Percentiles rank a stretch among this genome's conserved stretches.
These are phyloP conservation scores for Lasiosphaeria ovina DNA, from an alignment of 495 filamentous ascomycete species.

Conservation along the genomic window DNA sequence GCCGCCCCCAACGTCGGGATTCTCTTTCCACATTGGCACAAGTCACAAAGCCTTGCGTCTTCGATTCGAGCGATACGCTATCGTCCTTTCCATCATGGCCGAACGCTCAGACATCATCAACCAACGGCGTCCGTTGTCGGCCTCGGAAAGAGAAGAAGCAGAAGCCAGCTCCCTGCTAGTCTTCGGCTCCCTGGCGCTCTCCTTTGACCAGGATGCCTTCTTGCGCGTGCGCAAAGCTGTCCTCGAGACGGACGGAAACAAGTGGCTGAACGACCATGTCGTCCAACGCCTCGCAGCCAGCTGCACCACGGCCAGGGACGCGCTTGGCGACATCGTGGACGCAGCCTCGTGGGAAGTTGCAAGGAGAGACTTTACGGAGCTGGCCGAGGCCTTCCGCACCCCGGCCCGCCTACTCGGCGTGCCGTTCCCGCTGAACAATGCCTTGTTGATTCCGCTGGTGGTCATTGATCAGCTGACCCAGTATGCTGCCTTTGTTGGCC, in stretches of 20 bases:
- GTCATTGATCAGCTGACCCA: neutral
- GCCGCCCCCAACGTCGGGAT: too few species aligned
- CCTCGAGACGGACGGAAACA: neutral
- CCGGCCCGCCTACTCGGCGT: too few species aligned
- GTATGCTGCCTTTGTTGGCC: neutral
- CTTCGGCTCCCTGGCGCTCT: neutral
- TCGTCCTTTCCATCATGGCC: too few species aligned
- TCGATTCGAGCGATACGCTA: too few species aligned
- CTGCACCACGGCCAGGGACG: neutral
- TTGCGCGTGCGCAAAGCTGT: neutral
- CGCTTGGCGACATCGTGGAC: too few species aligned
- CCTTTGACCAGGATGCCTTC: neutral
- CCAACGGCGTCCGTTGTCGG: too few species aligned
- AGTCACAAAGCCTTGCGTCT: too few species aligned
- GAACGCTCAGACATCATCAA: too few species aligned
- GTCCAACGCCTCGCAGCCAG: neutral
- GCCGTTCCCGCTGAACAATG: neutral
- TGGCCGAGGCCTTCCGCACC: neutral
- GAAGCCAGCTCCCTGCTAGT: neutral
- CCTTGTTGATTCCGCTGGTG: neutral
- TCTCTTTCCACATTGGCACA: too few species aligned
- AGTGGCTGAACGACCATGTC: neutral
- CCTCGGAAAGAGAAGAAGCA: too few species aligned
- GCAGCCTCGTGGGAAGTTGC: too few species aligned
- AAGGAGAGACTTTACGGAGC: too few species aligned